Percentiles rank a stretch among this genome's conserved stretches.
Evolutionary conservation across 306 rosid species (phyloP).

Genomic region (Sicyos baderoa): DNA sequence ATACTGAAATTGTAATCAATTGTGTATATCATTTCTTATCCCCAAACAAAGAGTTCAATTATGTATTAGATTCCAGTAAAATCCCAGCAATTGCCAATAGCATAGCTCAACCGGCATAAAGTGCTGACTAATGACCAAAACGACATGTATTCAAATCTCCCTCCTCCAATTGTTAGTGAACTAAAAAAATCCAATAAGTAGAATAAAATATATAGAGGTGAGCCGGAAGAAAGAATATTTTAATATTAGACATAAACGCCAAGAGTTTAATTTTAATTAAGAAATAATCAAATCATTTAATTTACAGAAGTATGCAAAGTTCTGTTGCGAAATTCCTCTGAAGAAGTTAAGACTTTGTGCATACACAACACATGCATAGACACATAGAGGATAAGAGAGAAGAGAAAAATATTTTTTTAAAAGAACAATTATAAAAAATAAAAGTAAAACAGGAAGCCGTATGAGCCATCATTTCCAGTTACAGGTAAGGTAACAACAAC

Average conservation of each 20-base stretch:
- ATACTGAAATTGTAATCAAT: constrained; percentile 10
- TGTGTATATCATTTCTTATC: neutral
- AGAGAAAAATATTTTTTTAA: neutral
- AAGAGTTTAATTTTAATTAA: neutral
- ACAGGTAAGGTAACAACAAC: neutral
- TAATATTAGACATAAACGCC: neutral
- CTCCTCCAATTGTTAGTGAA: too few relatives aligned
- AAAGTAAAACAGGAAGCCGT: neutral
- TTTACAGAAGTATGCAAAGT: too few relatives aligned
- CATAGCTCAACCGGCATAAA: too few relatives aligned
- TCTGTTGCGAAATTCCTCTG: neutral
- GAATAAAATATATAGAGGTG: neutral
- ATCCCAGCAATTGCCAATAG: neutral
- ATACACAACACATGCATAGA: neutral
- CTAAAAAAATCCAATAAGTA: neutral
- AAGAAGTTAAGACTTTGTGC: neutral
- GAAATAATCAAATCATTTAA: neutral
- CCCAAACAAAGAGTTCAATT: neutral
- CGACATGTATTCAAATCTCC: too few relatives aligned
- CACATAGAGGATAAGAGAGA: neutral
- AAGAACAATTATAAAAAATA: neutral
- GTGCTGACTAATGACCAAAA: too few relatives aligned
- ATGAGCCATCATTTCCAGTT: neutral
- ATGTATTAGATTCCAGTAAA: neutral
- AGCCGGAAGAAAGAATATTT: neutral